phyloP scores from a whole-genome alignment of 1,284 basidiomycete genomes.

The Pseudozyma thailandica region DNA sequence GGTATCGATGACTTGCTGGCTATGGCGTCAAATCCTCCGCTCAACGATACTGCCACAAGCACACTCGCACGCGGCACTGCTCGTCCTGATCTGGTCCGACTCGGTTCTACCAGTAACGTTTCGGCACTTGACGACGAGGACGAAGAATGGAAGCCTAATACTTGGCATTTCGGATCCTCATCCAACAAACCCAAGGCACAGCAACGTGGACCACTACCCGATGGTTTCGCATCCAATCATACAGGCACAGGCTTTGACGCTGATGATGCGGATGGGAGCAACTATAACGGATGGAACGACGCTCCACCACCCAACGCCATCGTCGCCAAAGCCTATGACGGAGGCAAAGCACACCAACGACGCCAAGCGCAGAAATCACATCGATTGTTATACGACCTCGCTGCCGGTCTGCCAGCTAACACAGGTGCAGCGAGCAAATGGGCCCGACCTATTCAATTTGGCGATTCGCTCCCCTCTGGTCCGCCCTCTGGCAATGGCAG shows the following conservation, averaged over 20 bases:
- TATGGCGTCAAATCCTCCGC: conserved; percentile 19
- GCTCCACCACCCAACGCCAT: conserved; percentile 44
- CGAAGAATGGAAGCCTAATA: conserved; percentile 58
- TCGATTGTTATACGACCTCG: conserved; percentile 56
- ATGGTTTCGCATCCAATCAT: conserved; percentile 1
- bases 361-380: conserved; percentile 43
- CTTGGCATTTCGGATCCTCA: conserved; percentile 51
- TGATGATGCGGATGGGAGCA: not conserved
- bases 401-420: conserved; percentile 59
- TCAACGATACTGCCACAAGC: not conserved
- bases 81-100: conserved; percentile 17
- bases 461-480: conserved; percentile 51
- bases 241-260: not conserved
- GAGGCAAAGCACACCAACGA: conserved; percentile 28
- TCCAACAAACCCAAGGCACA: conserved; percentile 4
- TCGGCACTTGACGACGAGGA: conserved; percentile 23
- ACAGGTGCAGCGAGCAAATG: conserved; percentile 63
- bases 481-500: not conserved
- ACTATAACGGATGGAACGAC: conserved; percentile 59
- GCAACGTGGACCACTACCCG: not conserved
- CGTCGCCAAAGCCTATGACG: conserved; percentile 57
- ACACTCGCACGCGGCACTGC: not conserved
- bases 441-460: conserved; percentile 62
- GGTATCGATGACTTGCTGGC: conserved; percentile 61
- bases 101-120: conserved; percentile 11